Evolutionary conservation across 306 rosid species (phyloP), one percentile per base, ranked within the genome.

Genomic region (Glycine latifolia): DNA sequence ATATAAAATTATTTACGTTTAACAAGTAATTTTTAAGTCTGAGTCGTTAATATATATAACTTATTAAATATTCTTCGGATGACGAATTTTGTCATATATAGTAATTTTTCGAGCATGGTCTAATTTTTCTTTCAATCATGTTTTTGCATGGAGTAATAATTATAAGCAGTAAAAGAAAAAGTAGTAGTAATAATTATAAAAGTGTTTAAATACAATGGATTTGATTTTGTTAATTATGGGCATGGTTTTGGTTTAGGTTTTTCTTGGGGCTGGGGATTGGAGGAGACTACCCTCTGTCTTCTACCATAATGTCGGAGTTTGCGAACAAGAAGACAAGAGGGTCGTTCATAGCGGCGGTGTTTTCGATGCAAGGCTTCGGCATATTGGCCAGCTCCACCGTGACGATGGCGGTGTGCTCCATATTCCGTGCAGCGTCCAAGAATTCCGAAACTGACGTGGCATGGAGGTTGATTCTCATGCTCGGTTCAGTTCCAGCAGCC

Each of bases 291-390:
- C 98, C 98, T 0, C 43, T 93, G 10, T 93, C 98, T 3, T 88
- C 98, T 0, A 93, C 98, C 12, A 93, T 93, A 46, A 93, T 93
- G 98, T 93, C 98, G 7, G 98, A 93, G 78, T 93, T 91, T 67
- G 97, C 98, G 0, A 93, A 91, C 85, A 89, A 88, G 87, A 85
- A 41, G 71, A 93, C 98, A 0, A 85, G 98, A 50, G 98, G 98
- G 0, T 80, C 97, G 13, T 93, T 93, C 84, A 91, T 93, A 76
- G 98, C 97, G 1, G 97, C 93, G 0, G 97, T 91, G 43, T 93
- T 93, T 79, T 87, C 94, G 5, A 91, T 93, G 98, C 98, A 93
- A 79, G 98, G 97, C 0, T 80, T 93, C 33, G 98, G 98, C 60
- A 93, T 93, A 56, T 31, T 93, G 79, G 93, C 93, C 0, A 58